Evolutionary conservation across 495 filamentous ascomycete genomes (phyloP).

Genomic region (Stereocaulon alpinum): DNA sequence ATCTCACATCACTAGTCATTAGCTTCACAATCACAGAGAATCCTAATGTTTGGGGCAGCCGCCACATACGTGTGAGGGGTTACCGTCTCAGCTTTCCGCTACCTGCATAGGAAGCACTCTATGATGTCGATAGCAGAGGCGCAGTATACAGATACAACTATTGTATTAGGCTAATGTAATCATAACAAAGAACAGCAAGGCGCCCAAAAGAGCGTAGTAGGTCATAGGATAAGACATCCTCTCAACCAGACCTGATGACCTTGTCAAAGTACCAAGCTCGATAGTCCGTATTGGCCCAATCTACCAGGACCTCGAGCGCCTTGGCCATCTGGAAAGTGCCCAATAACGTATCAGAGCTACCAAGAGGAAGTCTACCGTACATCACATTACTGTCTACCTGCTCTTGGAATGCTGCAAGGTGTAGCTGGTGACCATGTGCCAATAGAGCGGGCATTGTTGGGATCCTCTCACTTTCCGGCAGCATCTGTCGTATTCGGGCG

Average conservation of each 20-base stretch:
- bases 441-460: not conserved
- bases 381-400: not conserved
- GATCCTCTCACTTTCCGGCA: not conserved
- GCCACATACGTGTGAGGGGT: too few species aligned
- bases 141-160: too few species aligned
- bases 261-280: not conserved
- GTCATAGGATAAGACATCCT: not conserved
- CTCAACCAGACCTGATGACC: not conserved
- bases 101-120: too few species aligned
- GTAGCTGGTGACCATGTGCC: constrained; percentile 1
- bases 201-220: too few species aligned
- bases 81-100: too few species aligned
- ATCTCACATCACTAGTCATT: too few species aligned
- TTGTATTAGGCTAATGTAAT: too few species aligned
- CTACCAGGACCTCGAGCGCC: not conserved
- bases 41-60: too few species aligned
- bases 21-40: too few species aligned
- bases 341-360: not conserved
- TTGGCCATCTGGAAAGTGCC: not conserved
- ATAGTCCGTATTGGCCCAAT: not conserved
- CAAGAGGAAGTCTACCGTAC: not conserved
- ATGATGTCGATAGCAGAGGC: too few species aligned
- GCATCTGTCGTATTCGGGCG: not conserved
- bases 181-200: not conserved
- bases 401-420: not conserved